These are phyloP conservation scores for Xerocomellus dryophilus DNA, from an alignment of 768 basidiomycete genomes.

Conservation along the genomic window DNA sequence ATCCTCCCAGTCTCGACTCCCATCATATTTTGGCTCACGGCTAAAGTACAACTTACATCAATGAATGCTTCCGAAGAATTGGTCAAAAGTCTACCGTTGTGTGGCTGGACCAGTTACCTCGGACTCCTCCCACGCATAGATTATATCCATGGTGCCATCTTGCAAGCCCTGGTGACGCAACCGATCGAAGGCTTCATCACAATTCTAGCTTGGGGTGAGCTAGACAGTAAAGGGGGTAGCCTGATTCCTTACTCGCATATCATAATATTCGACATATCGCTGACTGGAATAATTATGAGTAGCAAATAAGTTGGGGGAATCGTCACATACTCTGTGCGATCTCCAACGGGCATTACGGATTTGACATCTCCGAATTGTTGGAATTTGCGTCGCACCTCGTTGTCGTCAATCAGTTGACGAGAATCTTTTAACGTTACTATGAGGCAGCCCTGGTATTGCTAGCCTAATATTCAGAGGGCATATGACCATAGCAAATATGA, in stretches of 20 bases:
- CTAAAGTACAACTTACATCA: slow-evolving; percentile 15
- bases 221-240: background rate
- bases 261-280: slow-evolving; percentile 91
- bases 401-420: slow-evolving; percentile 71
- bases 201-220: slow-evolving; percentile 47
- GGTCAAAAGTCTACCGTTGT: slow-evolving; percentile 33
- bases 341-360: slow-evolving; percentile 60
- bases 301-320: background rate
- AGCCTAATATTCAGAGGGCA: slow-evolving; percentile 9
- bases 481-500: background rate
- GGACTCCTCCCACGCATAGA: slow-evolving; percentile 78
- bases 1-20: slow-evolving; percentile 48
- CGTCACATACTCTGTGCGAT: slow-evolving; percentile 54
- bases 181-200: slow-evolving; percentile 74
- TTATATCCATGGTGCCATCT: slow-evolving; percentile 87
- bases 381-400: slow-evolving; percentile 82
- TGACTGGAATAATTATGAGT: slow-evolving; percentile 49
- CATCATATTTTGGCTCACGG: slow-evolving; percentile 36
- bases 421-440: slow-evolving; percentile 76
- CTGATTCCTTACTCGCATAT: slow-evolving; percentile 61
- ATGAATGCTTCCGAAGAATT: background rate
- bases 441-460: slow-evolving; percentile 83
- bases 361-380: slow-evolving; percentile 92
- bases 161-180: slow-evolving; percentile 75
- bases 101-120: slow-evolving; percentile 50